Base-by-base conservation (phyloP, 164 flowering plant species). In the Tetracentron sinense region DNA sequence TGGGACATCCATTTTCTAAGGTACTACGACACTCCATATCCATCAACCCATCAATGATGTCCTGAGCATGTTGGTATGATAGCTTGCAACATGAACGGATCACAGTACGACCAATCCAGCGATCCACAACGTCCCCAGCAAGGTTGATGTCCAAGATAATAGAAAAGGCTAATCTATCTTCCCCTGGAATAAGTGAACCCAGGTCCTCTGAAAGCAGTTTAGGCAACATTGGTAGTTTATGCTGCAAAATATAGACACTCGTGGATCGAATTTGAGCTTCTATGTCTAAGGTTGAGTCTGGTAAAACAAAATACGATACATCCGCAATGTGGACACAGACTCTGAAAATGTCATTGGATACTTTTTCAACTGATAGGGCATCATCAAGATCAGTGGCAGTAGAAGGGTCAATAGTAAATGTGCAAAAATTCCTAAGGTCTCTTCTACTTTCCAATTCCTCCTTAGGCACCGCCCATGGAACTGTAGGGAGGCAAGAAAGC, bases 261-360 rank as follows among this genome's bases (percentile, higher is more conserved):
- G 97, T 84, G 33, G 96, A 85, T 17, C 96, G 76, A 29, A 67
- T 25, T 58, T 75, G 89, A 49, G 97, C 97, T 82, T 95, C 97
- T 6, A 31, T 57, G 60, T 95, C 99, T 42, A 95, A 70, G 6
- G 83, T 70, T 25, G 97, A 79, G 63, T 73, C 82, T 17, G 99
- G 94, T 58, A 65, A 70, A 67, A 89, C 87, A 81, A 91, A 95
- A 72, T 83, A 88, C 15, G 99, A 89, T 3, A 66, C 96, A 78
- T 91, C 99, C 47, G 97, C 84, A 74, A 95, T 84, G 75, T 95
- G 99, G 42, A 91, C 85, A 53, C 99, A 97, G 11, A 91, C 83
- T 74, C 92, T 84, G 48, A 64, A 77, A 63, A 66, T 69, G 47
- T 78, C 83, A 66, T 72, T 74, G 2, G 96, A 65, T 48, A 85